Conservation (phyloP, 495 filamentous ascomycete species). For the Aspergillus cristatus region DNA sequence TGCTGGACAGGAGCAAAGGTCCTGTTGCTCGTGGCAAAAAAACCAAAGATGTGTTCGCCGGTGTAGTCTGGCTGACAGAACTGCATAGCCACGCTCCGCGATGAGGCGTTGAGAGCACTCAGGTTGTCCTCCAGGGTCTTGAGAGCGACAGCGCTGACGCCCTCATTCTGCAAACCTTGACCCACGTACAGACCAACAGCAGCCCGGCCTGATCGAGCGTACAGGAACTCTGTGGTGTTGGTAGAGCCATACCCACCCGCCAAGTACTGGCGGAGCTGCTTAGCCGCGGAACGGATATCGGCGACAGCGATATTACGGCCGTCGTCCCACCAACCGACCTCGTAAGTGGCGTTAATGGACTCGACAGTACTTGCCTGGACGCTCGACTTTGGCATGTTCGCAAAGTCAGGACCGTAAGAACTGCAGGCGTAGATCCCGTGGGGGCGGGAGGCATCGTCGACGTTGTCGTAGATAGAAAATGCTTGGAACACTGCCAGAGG, state of each 20-base stretch:
- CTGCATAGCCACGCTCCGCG: conserved; percentile 24
- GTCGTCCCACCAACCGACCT: conserved; percentile 17
- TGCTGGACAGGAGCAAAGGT: conserved; percentile 22
- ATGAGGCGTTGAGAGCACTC: conserved; percentile 6
- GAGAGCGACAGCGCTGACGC: conserved; percentile 13
- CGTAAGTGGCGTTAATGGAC: conserved; percentile 9
- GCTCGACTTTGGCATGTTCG: conserved; percentile 5
- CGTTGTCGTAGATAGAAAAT: conserved; percentile 21
- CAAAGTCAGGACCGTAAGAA: conserved; percentile 20
- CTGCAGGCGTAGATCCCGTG: conserved; percentile 25
- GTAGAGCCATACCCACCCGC: conserved; percentile 8
- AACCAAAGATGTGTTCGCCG: conserved; percentile 22
- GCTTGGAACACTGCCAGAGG: conserved; percentile 19
- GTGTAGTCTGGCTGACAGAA: conserved; percentile 18
- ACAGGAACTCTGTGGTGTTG: conserved; percentile 9
- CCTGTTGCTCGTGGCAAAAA: conserved; percentile 21
- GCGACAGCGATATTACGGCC: conserved; percentile 7
- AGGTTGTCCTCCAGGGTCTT: conserved; percentile 9
- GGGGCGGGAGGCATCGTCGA: conserved; percentile 15
- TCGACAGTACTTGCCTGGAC: not conserved
- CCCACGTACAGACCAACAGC: conserved; percentile 18
- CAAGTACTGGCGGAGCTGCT: conserved; percentile 17
- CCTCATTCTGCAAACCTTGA: conserved; percentile 18
- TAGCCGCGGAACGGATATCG: conserved; percentile 9
- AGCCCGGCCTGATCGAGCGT: conserved; percentile 10